Conservation (phyloP, 2,329 filamentous ascomycete genomes). For the Ophiostoma ulmi region DNA sequence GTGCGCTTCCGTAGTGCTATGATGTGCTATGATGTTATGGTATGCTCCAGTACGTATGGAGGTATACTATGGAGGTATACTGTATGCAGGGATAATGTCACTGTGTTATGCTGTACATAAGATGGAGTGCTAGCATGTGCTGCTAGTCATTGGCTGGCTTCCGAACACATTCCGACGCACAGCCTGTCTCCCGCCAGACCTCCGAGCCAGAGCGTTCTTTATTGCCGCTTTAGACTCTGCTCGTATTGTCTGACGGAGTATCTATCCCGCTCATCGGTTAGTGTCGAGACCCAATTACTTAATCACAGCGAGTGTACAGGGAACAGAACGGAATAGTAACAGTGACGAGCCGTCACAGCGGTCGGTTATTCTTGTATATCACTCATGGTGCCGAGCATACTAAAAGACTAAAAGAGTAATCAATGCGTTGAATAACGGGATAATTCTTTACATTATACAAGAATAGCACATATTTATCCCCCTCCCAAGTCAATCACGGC, state of each 20-base stretch:
- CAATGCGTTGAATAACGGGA: neutral
- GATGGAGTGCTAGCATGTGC: neutral
- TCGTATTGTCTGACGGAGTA: neutral
- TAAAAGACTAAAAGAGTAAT: neutral
- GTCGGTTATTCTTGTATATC: neutral
- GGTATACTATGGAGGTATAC: neutral
- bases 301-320: neutral
- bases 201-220: no score
- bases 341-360: neutral
- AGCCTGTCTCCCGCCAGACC: neutral
- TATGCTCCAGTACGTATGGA: no score
- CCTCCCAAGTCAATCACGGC: neutral
- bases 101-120: neutral
- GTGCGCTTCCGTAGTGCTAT: neutral
- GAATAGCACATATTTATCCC: neutral
- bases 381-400: neutral
- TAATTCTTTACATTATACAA: neutral
- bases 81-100: slow-evolving; percentile 11
- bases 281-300: neutral
- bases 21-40: neutral
- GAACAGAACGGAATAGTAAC: neutral
- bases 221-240: neutral
- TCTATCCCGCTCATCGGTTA: neutral
- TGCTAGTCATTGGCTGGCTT: neutral
- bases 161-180: neutral